Conservation (phyloP, 352 stramenopile species). For the Phytophthora megakarya region DNA sequence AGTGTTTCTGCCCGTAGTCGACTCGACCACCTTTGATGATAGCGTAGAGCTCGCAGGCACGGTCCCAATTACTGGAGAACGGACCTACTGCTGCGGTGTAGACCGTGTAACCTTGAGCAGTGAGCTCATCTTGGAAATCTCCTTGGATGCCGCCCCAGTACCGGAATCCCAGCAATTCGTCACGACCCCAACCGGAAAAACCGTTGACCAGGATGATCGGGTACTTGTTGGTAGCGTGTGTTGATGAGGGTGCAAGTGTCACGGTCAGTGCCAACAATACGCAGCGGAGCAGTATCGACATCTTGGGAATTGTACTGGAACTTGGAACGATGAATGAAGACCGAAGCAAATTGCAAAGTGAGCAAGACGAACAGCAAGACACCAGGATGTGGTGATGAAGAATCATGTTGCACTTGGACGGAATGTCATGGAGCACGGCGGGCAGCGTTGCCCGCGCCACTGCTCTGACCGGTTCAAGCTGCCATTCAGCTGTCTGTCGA, state of each 20-base stretch:
- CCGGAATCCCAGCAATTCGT: constrained; percentile 48
- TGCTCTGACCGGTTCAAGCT: constrained; percentile 17
- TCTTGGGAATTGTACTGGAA: constrained; percentile 10
- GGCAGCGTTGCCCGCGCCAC: constrained; percentile 3
- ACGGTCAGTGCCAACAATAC: constrained; percentile 13
- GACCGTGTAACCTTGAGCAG: constrained; percentile 46
- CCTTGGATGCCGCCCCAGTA: constrained; percentile 61
- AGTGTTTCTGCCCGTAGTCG: constrained; percentile 62
- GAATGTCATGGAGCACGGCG: constrained; percentile 16
- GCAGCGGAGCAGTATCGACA: constrained; percentile 24
- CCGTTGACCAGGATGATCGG: constrained; percentile 66
- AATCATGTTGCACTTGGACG: constrained; percentile 11
- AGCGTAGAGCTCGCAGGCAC: constrained; percentile 65
- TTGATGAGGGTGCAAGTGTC: constrained; percentile 6
- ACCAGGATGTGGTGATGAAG: constrained; percentile 12
- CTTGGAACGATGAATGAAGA: neutral
- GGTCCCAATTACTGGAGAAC: constrained; percentile 68
- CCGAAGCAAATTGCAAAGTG: constrained; percentile 30
- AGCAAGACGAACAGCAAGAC: constrained; percentile 22
- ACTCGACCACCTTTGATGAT: constrained; percentile 62
- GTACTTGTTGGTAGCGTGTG: constrained; percentile 44
- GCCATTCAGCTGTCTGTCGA: constrained; percentile 5
- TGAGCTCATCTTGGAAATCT: constrained; percentile 49
- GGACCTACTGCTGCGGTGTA: constrained; percentile 59
- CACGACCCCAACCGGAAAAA: constrained; percentile 49